phyloP scores from a whole-genome alignment of 129 eudicot species.

The Erigeron canadensis region DNA sequence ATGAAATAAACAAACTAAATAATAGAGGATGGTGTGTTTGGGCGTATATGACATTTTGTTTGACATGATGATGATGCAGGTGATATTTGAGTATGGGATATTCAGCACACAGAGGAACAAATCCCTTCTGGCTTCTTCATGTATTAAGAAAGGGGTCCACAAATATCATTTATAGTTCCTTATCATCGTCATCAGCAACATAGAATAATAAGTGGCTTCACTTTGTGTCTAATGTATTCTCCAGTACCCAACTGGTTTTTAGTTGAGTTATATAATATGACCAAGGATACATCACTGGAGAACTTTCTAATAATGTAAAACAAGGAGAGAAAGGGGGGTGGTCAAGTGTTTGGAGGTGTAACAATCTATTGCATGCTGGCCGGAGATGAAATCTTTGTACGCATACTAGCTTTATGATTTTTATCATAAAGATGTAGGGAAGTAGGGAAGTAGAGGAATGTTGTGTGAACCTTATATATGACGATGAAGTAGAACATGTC shows the following conservation, averaged over 20 bases:
- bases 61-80: no score
- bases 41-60: no score
- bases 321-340: not conserved
- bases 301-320: not conserved
- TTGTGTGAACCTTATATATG: not conserved
- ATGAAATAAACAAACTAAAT: no score
- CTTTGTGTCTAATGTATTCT: not conserved
- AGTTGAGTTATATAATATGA: slow-evolving; percentile 1
- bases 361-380: not conserved
- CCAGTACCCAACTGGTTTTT: no score
- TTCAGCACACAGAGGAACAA: no score
- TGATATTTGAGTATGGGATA: no score
- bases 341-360: slow-evolving; percentile 14
- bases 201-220: slow-evolving; percentile 12
- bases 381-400: slow-evolving; percentile 9
- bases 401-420: no score
- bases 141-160: slow-evolving; percentile 7
- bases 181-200: not conserved
- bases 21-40: no score
- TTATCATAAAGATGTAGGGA: not conserved
- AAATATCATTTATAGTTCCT: slow-evolving; percentile 17
- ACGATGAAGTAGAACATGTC: not conserved
- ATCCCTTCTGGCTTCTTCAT: no score
- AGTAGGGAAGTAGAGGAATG: slow-evolving; percentile 11
- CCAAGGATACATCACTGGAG: slow-evolving; percentile 11